These are phyloP conservation scores for Camillea tinctor DNA, from an alignment of 2,329 filamentous ascomycete genomes.

Conservation along the genomic window DNA sequence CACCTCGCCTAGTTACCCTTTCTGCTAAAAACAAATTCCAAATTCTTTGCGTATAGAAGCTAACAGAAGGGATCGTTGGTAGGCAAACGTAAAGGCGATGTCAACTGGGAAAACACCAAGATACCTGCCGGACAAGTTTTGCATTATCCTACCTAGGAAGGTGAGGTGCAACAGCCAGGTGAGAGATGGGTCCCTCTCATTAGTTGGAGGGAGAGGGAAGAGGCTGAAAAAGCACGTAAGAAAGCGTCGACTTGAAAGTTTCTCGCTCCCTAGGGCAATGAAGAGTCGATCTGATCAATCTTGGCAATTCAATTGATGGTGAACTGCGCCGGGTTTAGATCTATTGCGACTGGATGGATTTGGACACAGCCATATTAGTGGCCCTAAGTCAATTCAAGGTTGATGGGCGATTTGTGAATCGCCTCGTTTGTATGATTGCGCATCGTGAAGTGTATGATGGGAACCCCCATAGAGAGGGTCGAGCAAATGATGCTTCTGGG, in stretches of 20 bases:
- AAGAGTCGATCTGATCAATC: not conserved
- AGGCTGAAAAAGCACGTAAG: conserved; percentile 16
- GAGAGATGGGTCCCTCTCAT: conserved; percentile 19
- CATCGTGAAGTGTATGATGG: not conserved
- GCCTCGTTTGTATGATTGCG: not conserved
- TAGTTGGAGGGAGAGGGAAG: conserved; percentile 17
- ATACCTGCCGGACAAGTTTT: conserved; percentile 35
- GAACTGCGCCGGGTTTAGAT: not conserved
- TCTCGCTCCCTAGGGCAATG: not conserved
- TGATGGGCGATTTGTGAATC: not conserved
- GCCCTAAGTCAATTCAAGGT: not conserved
- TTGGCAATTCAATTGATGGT: not conserved
- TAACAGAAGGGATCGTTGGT: not conserved
- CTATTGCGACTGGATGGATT: not conserved
- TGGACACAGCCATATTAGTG: not conserved
- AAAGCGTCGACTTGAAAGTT: conserved; percentile 12
- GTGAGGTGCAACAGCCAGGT: conserved; percentile 18
- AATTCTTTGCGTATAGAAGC: not conserved
- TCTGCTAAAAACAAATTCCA: not conserved
- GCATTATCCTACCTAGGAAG: conserved; percentile 31
- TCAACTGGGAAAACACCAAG: conserved; percentile 35
- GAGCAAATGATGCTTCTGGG: not conserved
- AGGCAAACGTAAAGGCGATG: conserved; percentile 29
- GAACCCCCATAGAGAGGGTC: not conserved
- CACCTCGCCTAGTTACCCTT: not conserved